These are phyloP conservation scores for Candida glucosophila DNA, from an alignment of 1,139 yeast species.

Conservation along the genomic window DNA sequence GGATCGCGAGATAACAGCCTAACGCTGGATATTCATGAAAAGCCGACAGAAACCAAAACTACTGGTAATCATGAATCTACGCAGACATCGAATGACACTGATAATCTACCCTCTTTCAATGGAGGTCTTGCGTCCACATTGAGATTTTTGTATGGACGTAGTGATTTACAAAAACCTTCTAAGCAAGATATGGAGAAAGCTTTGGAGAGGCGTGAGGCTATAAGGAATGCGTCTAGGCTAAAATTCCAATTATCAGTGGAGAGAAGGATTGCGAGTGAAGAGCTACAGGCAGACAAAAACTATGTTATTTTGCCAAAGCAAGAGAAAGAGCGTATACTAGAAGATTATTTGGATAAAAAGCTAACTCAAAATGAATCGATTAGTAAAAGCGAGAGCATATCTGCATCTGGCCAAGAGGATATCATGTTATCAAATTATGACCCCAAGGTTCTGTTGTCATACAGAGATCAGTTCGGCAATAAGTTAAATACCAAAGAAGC, in stretches of 20 bases:
- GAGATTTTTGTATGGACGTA: conserved; percentile 39
- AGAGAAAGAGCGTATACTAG: conserved; percentile 21
- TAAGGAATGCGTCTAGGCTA: conserved; percentile 24
- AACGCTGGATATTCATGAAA: no score
- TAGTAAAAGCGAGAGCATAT: conserved; percentile 1
- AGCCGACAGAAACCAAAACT: no score
- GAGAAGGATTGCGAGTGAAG: conserved; percentile 31
- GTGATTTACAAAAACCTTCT: conserved; percentile 18
- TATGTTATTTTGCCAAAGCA: conserved; percentile 22
- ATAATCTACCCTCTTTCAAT: conserved; percentile 24
- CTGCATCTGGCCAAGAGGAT: conserved; percentile 1
- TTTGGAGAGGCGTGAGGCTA: conserved; percentile 18
- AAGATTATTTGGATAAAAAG: conserved; percentile 21
- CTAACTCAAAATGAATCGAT: conserved; percentile 20
- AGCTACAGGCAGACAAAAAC: conserved; percentile 23
- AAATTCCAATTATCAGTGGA: conserved; percentile 28
- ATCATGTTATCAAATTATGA: conserved; percentile 29
- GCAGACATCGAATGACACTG: conserved; percentile 4
- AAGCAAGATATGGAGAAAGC: conserved; percentile 9
- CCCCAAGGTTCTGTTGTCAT: conserved; percentile 57
- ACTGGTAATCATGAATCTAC: no score
- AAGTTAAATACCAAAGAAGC: conserved; percentile 67
- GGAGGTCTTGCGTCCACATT: conserved; percentile 55
- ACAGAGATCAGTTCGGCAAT: conserved; percentile 67
- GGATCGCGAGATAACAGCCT: no score